Evolutionary conservation across 352 stramenopile genomes (phyloP).

Genomic region (Peronosclerospora sorghi): DNA sequence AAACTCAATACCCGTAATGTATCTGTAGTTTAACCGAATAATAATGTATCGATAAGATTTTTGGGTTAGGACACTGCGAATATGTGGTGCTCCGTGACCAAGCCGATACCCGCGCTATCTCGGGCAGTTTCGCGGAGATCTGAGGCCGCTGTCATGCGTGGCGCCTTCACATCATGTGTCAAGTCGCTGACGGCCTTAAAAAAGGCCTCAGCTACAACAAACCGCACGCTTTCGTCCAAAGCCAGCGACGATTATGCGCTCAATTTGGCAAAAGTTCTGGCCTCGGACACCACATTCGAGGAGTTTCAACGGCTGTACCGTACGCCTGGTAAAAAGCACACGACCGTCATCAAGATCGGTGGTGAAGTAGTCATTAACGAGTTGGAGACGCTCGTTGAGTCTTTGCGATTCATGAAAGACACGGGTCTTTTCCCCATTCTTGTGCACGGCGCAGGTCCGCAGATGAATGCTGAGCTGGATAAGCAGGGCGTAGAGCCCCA

Average conservation of each 20-base stretch:
- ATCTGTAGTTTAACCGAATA: too few relatives aligned
- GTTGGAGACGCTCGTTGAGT: slow-evolving; percentile 75
- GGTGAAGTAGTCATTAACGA: slow-evolving; percentile 84
- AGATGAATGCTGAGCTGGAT: slow-evolving; percentile 84
- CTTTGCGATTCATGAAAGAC: slow-evolving; percentile 74
- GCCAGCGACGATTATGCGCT: slow-evolving; percentile 24
- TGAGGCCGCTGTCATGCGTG: neutral
- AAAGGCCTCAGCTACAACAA: neutral
- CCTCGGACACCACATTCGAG: slow-evolving; percentile 38
- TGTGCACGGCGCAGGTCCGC: slow-evolving; percentile 79
- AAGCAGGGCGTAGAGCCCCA: slow-evolving; percentile 73
- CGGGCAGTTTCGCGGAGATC: slow-evolving; percentile 9
- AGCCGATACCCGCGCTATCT: slow-evolving; percentile 15
- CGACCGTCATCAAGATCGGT: slow-evolving; percentile 85
- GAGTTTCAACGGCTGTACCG: slow-evolving; percentile 71
- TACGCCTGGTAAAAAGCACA: slow-evolving; percentile 54
- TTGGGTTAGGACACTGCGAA: slow-evolving; percentile 1
- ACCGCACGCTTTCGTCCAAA: slow-evolving; percentile 13
- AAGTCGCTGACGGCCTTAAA: neutral
- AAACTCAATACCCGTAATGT: too few relatives aligned
- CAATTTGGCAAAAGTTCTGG: slow-evolving; percentile 50
- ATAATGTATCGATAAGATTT: too few relatives aligned
- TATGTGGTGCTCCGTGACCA: slow-evolving; percentile 24
- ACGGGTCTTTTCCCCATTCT: slow-evolving; percentile 79
- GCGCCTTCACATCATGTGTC: neutral